Conservation (phyloP, 768 basidiomycete genomes). For the Xanthoconium stramineum region DNA sequence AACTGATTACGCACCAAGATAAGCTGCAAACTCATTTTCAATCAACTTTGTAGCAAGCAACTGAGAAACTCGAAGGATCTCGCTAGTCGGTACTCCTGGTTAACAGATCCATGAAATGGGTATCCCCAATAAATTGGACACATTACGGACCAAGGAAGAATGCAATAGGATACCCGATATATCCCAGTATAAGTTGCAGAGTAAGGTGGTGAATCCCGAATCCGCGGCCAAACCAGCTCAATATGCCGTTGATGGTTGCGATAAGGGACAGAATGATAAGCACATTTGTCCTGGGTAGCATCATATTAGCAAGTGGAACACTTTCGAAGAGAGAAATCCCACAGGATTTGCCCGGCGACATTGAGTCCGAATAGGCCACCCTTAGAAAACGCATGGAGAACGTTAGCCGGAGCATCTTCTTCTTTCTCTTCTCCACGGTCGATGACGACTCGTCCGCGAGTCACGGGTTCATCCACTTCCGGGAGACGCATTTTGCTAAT, state of each 20-base stretch:
- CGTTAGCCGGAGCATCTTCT: slow-evolving; percentile 63
- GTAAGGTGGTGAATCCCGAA: slow-evolving; percentile 83
- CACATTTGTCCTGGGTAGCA: slow-evolving; percentile 62
- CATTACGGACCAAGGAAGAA: slow-evolving; percentile 56
- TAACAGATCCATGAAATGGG: not conserved
- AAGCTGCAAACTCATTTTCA: slow-evolving; percentile 85
- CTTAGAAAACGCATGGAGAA: slow-evolving; percentile 83
- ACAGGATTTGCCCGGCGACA: slow-evolving; percentile 87
- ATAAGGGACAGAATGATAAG: slow-evolving; percentile 83
- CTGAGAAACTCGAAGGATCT: slow-evolving; percentile 77
- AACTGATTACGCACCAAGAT: slow-evolving; percentile 36
- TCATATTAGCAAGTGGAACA: slow-evolving; percentile 6
- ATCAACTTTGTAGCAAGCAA: slow-evolving; percentile 85
- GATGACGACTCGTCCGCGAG: slow-evolving; percentile 74
- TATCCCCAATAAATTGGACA: not conserved
- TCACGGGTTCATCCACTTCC: slow-evolving; percentile 82
- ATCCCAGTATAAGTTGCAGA: slow-evolving; percentile 79
- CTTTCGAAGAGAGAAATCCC: slow-evolving; percentile 23
- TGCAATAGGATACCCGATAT: slow-evolving; percentile 84
- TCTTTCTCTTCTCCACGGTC: slow-evolving; percentile 67
- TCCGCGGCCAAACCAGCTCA: slow-evolving; percentile 86
- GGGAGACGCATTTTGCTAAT: slow-evolving; percentile 87
- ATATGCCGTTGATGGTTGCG: slow-evolving; percentile 74
- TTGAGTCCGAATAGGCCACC: slow-evolving; percentile 83
- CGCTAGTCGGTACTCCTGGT: slow-evolving; percentile 67